These are phyloP conservation scores for Aspergillus hiratsukae DNA, from an alignment of 2,329 filamentous ascomycete genomes.

Conservation along the genomic window DNA sequence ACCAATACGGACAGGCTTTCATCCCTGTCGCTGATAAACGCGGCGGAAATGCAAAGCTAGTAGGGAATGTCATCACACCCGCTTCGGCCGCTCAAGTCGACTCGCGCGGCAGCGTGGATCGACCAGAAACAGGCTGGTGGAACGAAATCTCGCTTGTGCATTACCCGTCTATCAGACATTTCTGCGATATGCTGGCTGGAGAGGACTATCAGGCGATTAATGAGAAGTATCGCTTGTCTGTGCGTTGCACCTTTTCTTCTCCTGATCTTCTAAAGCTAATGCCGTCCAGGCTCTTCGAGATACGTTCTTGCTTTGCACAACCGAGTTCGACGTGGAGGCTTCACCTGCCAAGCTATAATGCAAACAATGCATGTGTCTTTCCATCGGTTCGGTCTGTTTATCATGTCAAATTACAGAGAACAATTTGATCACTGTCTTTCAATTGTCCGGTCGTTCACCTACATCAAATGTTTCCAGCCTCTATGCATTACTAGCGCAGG, in stretches of 20 bases:
- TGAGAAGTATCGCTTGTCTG: slow-evolving; percentile 46
- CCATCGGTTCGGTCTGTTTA: slow-evolving; percentile 33
- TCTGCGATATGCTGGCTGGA: slow-evolving; percentile 57
- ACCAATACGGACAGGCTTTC: slow-evolving; percentile 50
- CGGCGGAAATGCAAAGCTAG: slow-evolving; percentile 58
- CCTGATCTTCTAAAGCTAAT: slow-evolving; percentile 2
- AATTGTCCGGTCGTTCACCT: background rate
- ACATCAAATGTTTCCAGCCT: background rate
- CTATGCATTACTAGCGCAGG: slow-evolving; percentile 23
- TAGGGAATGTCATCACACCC: slow-evolving; percentile 51
- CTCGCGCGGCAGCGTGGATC: slow-evolving; percentile 18
- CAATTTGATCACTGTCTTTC: background rate
- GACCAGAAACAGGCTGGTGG: slow-evolving; percentile 43
- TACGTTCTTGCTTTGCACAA: slow-evolving; percentile 52
- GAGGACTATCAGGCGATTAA: slow-evolving; percentile 59
- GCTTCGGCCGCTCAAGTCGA: slow-evolving; percentile 14
- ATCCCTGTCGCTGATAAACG: slow-evolving; percentile 47
- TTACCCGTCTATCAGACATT: slow-evolving; percentile 59
- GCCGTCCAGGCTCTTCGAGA: slow-evolving; percentile 42
- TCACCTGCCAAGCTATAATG: slow-evolving; percentile 23
- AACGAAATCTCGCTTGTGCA: slow-evolving; percentile 62
- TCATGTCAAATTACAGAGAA: slow-evolving; percentile 46
- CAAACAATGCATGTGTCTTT: slow-evolving; percentile 7
- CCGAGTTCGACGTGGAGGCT: slow-evolving; percentile 43
- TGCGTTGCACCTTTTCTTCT: slow-evolving; percentile 15